A percentile compares a stretch with the other conserved stretches of the same genome.
phyloP scores from a whole-genome alignment of 2,329 filamentous ascomycete species.

The Stachybotrys chartarum region DNA sequence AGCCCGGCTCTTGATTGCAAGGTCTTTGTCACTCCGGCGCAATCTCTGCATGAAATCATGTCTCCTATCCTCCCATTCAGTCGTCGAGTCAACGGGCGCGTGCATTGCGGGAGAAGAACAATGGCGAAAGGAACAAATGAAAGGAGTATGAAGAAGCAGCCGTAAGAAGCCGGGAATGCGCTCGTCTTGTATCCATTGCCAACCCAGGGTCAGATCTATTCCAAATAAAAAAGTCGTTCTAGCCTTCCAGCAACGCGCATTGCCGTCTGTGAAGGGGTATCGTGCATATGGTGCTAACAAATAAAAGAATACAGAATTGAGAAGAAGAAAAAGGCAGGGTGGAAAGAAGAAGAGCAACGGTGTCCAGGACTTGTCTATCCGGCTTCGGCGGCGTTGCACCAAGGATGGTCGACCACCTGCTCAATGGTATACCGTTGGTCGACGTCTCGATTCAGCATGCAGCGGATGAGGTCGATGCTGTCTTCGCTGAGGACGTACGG shows the following conservation, averaged over 20 bases:
- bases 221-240: not conserved
- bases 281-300: not conserved
- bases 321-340: not conserved
- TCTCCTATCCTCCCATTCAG: not conserved
- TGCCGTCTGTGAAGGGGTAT: not conserved
- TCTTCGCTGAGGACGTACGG: conserved; percentile 85
- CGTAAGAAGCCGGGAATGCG: not conserved
- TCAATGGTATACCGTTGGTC: conserved; percentile 76
- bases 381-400: conserved; percentile 42
- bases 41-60: too few species aligned
- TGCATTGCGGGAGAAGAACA: not conserved
- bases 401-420: conserved; percentile 83
- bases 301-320: not conserved
- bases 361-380: conserved; percentile 1
- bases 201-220: not conserved
- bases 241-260: not conserved
- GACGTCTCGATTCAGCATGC: conserved; percentile 90
- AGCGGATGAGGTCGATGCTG: conserved; percentile 83
- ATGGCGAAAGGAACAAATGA: not conserved
- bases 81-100: not conserved
- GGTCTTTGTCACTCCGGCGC: too few species aligned
- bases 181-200: not conserved
- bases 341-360: not conserved
- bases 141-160: not conserved
- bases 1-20: too few species aligned